phyloP scores from a whole-genome alignment of 2,329 filamentous ascomycete genomes.

The Talaromyces sp. region DNA sequence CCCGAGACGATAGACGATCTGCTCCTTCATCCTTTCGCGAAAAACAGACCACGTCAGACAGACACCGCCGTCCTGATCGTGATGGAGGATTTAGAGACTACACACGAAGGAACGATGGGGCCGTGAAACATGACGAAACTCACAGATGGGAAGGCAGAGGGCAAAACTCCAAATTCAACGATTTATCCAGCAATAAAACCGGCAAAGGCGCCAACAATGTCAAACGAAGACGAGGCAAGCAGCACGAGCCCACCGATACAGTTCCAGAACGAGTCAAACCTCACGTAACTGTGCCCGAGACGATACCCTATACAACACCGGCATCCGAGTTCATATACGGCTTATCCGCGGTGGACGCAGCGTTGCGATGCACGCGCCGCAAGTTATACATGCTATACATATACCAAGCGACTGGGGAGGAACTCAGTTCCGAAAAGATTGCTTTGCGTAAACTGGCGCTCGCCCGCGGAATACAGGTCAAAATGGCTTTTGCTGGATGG shows the following conservation, averaged over 20 bases:
- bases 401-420: constrained; percentile 57
- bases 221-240: constrained; percentile 13
- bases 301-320: constrained; percentile 71
- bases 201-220: constrained; percentile 5
- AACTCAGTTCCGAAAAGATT: constrained; percentile 41
- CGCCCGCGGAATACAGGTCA: constrained; percentile 51
- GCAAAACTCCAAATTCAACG: not conserved
- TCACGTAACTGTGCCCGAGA: constrained; percentile 37
- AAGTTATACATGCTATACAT: constrained; percentile 83
- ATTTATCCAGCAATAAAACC: not conserved
- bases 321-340: constrained; percentile 92
- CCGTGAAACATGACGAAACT: not conserved
- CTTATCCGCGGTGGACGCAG: constrained; percentile 73
- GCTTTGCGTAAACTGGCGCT: constrained; percentile 40
- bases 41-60: not conserved
- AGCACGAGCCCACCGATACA: constrained; percentile 21
- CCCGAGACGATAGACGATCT: not conserved
- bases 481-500: constrained; percentile 59
- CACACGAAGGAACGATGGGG: not conserved
- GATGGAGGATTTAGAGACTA: not conserved
- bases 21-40: not conserved
- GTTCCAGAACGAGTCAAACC: constrained; percentile 33
- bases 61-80: not conserved
- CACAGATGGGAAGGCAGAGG: not conserved
- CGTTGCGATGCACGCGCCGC: constrained; percentile 65